A percentile compares a stretch with the other conserved stretches of the same genome.
Evolutionary conservation across 352 stramenopile species (phyloP).

Genomic region (Phytophthora sp.): DNA sequence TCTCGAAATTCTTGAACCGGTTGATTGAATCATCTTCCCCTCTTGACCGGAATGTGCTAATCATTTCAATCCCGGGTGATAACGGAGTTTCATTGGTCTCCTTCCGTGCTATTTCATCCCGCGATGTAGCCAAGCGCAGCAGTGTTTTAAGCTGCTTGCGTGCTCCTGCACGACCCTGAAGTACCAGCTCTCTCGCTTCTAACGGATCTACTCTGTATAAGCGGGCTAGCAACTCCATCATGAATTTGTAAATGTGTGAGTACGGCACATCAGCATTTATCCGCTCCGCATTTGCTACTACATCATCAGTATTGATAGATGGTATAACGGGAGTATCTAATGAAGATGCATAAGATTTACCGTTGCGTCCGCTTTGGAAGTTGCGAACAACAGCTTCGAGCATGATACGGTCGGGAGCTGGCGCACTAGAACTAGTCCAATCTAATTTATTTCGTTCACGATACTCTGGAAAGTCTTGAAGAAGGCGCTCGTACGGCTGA

Average conservation of each 20-base stretch:
- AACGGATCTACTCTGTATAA: constrained; percentile 50
- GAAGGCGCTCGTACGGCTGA: constrained; percentile 61
- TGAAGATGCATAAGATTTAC: neutral
- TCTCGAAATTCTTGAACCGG: neutral
- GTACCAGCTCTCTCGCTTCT: constrained; percentile 62
- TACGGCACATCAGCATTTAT: constrained; percentile 55
- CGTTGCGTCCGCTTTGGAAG: constrained; percentile 11
- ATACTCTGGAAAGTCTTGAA: constrained; percentile 73
- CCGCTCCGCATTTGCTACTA: constrained; percentile 28
- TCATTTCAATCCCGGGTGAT: constrained; percentile 1
- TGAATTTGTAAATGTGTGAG: constrained; percentile 60
- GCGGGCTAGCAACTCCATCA: constrained; percentile 59
- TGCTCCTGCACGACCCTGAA: constrained; percentile 35
- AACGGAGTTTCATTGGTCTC: too few relatives aligned
- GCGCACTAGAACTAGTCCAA: constrained; percentile 46
- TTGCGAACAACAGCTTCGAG: constrained; percentile 17
- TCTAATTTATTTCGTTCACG: constrained; percentile 39
- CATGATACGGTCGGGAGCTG: constrained; percentile 20
- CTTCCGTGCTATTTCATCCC: constrained; percentile 6
- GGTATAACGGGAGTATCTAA: constrained; percentile 11
- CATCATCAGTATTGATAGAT: constrained; percentile 1
- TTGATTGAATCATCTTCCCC: constrained; percentile 2
- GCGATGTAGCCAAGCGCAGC: constrained; percentile 19
- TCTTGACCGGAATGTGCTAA: constrained; percentile 5
- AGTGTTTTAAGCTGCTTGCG: constrained; percentile 33